Evolutionary conservation across 202 grass and related monocot genomes (phyloP).

Genomic region (Schoenoplectus tabernaemontani): DNA sequence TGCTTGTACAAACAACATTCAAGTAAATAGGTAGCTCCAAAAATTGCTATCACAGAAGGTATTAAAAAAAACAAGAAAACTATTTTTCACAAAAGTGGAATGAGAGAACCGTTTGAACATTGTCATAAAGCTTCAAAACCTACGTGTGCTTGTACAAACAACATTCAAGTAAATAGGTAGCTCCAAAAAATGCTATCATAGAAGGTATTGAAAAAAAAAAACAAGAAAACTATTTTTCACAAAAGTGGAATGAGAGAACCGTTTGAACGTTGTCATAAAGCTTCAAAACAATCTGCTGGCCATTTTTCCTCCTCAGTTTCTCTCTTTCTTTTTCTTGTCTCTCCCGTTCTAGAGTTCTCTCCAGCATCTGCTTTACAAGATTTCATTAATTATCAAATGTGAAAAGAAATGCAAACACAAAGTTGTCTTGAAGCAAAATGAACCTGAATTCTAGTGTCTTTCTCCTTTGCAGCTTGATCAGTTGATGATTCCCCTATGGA

Average conservation of each 20-base stretch:
- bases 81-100: neutral
- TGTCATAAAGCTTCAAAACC: slow-evolving; percentile 31
- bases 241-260: slow-evolving; percentile 31
- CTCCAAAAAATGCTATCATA: neutral
- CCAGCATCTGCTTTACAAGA: slow-evolving; percentile 53
- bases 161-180: too few species aligned
- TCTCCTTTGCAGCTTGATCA: slow-evolving; percentile 70
- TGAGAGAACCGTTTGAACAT: slow-evolving; percentile 39
- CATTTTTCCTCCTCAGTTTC: slow-evolving; percentile 31
- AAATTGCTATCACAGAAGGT: neutral
- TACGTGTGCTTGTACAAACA: too few species aligned
- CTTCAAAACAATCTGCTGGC: slow-evolving; percentile 27
- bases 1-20: too few species aligned
- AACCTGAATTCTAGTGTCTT: slow-evolving; percentile 94
- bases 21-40: too few species aligned
- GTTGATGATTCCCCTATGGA: slow-evolving; percentile 31
- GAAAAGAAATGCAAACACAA: neutral
- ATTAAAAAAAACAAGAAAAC: neutral
- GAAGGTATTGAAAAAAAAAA: neutral
- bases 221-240: neutral
- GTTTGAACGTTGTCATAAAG: slow-evolving; percentile 35
- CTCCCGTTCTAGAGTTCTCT: slow-evolving; percentile 80
- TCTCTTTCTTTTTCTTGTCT: slow-evolving; percentile 58
- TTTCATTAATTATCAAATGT: slow-evolving; percentile 28
- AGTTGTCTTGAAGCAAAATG: neutral